Percentiles rank a stretch among this genome's conserved stretches.
phyloP scores from a whole-genome alignment of 2,329 filamentous ascomycete species.

The Cercospora sp. region DNA sequence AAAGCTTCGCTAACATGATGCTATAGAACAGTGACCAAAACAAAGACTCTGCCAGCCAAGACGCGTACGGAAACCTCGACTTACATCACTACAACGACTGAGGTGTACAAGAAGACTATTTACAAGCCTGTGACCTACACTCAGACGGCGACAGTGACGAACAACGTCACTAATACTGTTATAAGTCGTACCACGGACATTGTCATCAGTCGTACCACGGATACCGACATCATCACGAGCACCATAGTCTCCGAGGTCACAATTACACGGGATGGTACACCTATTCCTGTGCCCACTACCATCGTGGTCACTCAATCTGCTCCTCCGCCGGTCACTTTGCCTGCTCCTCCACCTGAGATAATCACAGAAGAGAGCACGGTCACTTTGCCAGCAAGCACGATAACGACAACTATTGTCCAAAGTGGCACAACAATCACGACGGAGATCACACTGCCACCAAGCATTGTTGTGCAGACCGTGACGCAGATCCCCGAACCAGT shows the following conservation, averaged over 20 bases:
- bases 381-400: not conserved
- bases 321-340: not conserved
- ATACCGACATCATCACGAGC: not conserved
- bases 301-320: not conserved
- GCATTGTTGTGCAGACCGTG: not conserved
- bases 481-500: not conserved
- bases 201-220: not conserved
- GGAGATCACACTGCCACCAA: not conserved
- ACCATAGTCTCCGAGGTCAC: not conserved
- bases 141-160: not conserved
- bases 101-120: not conserved
- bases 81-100: not conserved
- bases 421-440: not conserved
- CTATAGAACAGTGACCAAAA: not conserved
- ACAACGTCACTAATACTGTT: not conserved
- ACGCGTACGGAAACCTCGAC: not conserved
- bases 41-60: not conserved
- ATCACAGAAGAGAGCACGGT: not conserved
- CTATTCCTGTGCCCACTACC: not conserved
- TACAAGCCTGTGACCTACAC: not conserved
- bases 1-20: not conserved
- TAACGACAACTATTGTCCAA: not conserved
- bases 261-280: not conserved
- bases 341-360: not conserved
- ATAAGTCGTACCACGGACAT: not conserved